Percentiles rank a stretch among this genome's conserved stretches.
These are phyloP conservation scores for Sugiyamaella novakii DNA, from an alignment of 1,139 yeast species.

Conservation along the genomic window DNA sequence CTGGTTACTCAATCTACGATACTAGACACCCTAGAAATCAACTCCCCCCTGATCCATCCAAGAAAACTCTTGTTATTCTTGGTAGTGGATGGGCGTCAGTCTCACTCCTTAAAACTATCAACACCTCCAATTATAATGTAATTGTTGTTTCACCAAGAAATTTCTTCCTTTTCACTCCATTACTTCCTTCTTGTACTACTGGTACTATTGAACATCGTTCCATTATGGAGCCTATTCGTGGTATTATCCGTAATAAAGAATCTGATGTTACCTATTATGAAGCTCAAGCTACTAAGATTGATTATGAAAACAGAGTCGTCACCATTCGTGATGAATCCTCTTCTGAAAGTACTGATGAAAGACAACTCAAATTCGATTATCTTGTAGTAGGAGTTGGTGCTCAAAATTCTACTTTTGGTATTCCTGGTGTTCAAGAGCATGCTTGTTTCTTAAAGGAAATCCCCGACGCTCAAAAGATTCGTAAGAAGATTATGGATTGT, in stretches of 20 bases:
- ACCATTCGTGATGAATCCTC: conserved; percentile 52
- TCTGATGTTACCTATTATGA: conserved; percentile 85
- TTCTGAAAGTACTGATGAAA: conserved; percentile 25
- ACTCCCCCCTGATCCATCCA: conserved; percentile 52
- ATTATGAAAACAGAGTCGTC: conserved; percentile 63
- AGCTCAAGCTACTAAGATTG: conserved; percentile 86
- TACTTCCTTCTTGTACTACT: conserved; percentile 90
- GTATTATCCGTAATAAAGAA: conserved; percentile 68
- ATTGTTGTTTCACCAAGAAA: conserved; percentile 91
- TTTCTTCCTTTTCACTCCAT: conserved; percentile 91
- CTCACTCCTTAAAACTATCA: conserved; percentile 78
- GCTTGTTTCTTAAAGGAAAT: conserved; percentile 86
- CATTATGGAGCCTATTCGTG: conserved; percentile 81
- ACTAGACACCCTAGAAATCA: conserved; percentile 44
- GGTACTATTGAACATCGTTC: conserved; percentile 92
- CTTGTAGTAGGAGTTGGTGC: conserved; percentile 91
- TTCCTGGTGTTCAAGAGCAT: conserved; percentile 88
- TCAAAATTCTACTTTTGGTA: conserved; percentile 87
- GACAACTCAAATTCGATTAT: conserved; percentile 61
- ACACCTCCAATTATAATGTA: conserved; percentile 83
- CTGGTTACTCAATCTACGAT: conserved; percentile 42
- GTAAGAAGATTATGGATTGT: conserved; percentile 75
- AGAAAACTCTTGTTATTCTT: conserved; percentile 83
- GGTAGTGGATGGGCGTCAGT: conserved; percentile 97
- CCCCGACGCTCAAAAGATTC: conserved; percentile 75